These are phyloP conservation scores for bread wheat (Triticum aestivum) DNA, from an alignment of 176 grass and related monocot genomes.

Conservation along the genomic window DNA sequence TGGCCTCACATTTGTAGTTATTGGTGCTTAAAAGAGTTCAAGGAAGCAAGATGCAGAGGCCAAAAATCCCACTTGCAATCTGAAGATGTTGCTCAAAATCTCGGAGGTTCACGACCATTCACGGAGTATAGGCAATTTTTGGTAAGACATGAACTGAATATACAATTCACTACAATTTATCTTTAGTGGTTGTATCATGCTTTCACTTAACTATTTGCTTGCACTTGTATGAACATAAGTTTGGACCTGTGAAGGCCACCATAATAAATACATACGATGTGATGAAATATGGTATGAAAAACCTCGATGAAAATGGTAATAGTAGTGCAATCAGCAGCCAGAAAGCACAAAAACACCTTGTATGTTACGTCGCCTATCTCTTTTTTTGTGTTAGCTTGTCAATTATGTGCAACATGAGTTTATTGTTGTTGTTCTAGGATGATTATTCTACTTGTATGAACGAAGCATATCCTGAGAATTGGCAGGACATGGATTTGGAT, in stretches of 20 bases:
- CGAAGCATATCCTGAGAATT: neutral
- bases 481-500: neutral
- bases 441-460: neutral
- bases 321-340: neutral
- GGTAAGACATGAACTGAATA: neutral
- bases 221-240: neutral
- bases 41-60: neutral
- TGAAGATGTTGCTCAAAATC: neutral
- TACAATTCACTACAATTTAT: neutral
- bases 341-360: neutral
- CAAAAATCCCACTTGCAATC: neutral
- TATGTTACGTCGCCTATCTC: neutral
- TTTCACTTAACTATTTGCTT: neutral
- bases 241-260: neutral
- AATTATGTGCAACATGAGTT: neutral
- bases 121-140: neutral
- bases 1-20: neutral
- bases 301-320: neutral
- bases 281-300: constrained; percentile 10
- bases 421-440: neutral
- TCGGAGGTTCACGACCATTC: neutral
- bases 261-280: neutral
- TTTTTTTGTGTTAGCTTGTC: neutral
- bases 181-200: neutral
- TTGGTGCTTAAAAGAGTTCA: neutral